Evolutionary conservation across 1,284 basidiomycete genomes (phyloP).

Genomic region (Fistulina hepatica): DNA sequence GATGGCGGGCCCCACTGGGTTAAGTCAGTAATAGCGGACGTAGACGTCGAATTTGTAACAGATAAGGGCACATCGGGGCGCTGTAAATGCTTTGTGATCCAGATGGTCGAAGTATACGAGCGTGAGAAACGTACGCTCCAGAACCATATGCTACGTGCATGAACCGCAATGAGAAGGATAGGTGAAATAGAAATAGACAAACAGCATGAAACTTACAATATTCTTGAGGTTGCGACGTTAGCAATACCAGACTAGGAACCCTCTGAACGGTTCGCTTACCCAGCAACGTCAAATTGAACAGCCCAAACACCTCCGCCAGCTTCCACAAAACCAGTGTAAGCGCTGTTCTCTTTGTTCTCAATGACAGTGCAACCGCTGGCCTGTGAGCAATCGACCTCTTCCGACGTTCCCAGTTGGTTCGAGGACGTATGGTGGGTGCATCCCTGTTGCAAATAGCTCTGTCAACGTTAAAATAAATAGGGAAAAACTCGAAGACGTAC

Average conservation of each 20-base stretch:
- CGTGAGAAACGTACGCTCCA: constrained; percentile 34
- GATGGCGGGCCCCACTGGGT: constrained; percentile 48
- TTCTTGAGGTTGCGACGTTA: constrained; percentile 9
- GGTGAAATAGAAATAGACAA: no score
- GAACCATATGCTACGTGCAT: constrained; percentile 59
- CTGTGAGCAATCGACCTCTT: constrained; percentile 28
- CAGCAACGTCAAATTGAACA: constrained; percentile 44
- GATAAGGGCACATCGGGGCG: constrained; percentile 32
- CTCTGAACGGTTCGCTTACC: constrained; percentile 28
- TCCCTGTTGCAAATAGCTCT: no score
- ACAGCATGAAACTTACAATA: no score
- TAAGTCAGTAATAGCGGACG: constrained; percentile 37
- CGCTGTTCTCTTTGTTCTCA: constrained; percentile 41
- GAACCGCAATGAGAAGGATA: no score
- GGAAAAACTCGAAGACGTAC: no score
- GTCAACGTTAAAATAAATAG: no score
- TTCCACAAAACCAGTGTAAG: constrained; percentile 38
- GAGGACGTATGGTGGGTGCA: constrained; percentile 13
- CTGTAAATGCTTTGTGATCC: constrained; percentile 20
- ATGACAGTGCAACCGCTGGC: constrained; percentile 43
- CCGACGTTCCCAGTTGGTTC: constrained; percentile 33
- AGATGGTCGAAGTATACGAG: not conserved
- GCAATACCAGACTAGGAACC: constrained; percentile 25
- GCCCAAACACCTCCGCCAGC: constrained; percentile 59
- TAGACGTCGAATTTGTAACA: constrained; percentile 23